These are phyloP conservation scores for Helotiales sp. DNA, from an alignment of 2,329 filamentous ascomycete species.

Conservation along the genomic window DNA sequence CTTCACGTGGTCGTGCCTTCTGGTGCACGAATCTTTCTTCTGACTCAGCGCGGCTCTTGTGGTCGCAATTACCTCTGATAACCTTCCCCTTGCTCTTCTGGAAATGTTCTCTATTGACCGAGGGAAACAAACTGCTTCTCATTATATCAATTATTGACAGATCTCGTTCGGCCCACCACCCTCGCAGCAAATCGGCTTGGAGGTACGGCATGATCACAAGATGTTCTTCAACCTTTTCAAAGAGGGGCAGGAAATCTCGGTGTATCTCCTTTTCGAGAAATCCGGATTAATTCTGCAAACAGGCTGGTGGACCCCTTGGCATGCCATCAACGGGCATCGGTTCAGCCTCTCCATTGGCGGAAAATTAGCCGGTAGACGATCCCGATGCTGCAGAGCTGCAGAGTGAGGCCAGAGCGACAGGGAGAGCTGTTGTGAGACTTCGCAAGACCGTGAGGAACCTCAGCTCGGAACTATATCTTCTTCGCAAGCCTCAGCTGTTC, in stretches of 20 bases:
- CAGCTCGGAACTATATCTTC: neutral
- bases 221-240: neutral
- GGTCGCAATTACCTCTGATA: no score
- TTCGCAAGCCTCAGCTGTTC: neutral
- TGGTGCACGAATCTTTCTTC: no score
- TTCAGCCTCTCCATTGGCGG: conserved; percentile 8
- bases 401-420: neutral
- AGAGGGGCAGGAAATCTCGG: conserved; percentile 2
- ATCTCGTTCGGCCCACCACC: no score
- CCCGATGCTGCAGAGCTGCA: neutral
- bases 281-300: neutral
- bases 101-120: no score
- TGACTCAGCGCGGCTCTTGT: no score
- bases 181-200: neutral
- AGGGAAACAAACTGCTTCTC: no score
- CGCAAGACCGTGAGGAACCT: neutral
- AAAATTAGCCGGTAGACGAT: conserved; percentile 13
- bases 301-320: neutral
- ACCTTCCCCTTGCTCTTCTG: no score
- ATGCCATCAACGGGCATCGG: neutral
- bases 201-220: neutral
- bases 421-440: conserved; percentile 7
- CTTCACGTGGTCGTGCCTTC: neutral
- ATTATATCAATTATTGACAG: no score
- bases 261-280: neutral